These are phyloP conservation scores for Myotisia sp. DNA, from an alignment of 2,329 filamentous ascomycete genomes.

Conservation along the genomic window DNA sequence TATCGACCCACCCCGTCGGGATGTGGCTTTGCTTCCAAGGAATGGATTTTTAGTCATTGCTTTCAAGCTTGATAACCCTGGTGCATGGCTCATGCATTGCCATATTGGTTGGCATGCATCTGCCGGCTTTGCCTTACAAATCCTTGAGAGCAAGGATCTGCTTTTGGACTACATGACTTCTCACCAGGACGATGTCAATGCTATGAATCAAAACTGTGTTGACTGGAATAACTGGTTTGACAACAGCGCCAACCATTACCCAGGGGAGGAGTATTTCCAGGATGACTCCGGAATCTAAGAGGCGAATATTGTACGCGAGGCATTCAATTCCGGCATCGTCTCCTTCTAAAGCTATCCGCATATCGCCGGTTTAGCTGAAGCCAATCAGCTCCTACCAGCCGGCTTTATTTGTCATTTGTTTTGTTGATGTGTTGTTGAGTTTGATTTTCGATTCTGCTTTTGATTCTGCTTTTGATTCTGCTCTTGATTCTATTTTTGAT, in stretches of 20 bases:
- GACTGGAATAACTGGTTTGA: slow-evolving; percentile 5
- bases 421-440: too few relatives aligned
- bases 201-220: slow-evolving; percentile 1
- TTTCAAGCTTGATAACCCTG: slow-evolving; percentile 40
- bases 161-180: slow-evolving; percentile 1
- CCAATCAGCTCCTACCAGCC: too few relatives aligned
- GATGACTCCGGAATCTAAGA: slow-evolving; percentile 4
- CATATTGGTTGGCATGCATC: slow-evolving; percentile 49
- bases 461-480: too few relatives aligned
- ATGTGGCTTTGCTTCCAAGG: slow-evolving; percentile 33
- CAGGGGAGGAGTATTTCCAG: slow-evolving; percentile 3
- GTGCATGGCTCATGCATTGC: slow-evolving; percentile 44
- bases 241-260: slow-evolving; percentile 2
- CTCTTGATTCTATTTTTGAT: too few relatives aligned
- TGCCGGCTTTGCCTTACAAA: slow-evolving; percentile 44
- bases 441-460: too few relatives aligned
- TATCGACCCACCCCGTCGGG: slow-evolving; percentile 34
- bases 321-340: too few relatives aligned
- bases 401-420: too few relatives aligned
- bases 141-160: slow-evolving; percentile 31
- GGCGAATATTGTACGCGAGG: too few relatives aligned
- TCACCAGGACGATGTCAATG: slow-evolving; percentile 1
- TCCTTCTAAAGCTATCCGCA: too few relatives aligned
- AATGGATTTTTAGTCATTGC: slow-evolving; percentile 36
- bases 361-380: too few relatives aligned